Evolutionary conservation across 2,329 filamentous ascomycete genomes (phyloP).

Genomic region (Xylaria sp.): DNA sequence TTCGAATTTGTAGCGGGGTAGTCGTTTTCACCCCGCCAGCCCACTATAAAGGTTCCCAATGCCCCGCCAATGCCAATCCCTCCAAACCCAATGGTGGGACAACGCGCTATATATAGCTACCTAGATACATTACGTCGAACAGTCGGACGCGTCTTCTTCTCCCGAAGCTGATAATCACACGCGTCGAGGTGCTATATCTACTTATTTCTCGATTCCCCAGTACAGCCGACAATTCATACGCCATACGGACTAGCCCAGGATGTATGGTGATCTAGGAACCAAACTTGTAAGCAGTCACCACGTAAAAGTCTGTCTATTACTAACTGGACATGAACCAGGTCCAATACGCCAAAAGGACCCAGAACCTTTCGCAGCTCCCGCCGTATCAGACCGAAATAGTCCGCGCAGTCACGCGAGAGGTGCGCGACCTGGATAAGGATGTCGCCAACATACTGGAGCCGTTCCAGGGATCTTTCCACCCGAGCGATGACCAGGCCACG

Average conservation of each 20-base stretch:
- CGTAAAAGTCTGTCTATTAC: slow-evolving; percentile 2
- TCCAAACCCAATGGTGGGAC: background rate
- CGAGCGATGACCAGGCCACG: slow-evolving; percentile 76
- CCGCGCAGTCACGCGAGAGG: slow-evolving; percentile 84
- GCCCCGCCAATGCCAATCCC: background rate
- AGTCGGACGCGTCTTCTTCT: background rate
- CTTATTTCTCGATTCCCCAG: background rate
- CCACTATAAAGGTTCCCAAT: slow-evolving; percentile 1
- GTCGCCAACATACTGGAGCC: slow-evolving; percentile 77
- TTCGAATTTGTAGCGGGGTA: slow-evolving; percentile 24
- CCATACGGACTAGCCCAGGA: slow-evolving; percentile 39
- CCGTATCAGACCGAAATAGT: slow-evolving; percentile 93
- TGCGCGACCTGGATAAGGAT: slow-evolving; percentile 89
- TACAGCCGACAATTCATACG: slow-evolving; percentile 1
- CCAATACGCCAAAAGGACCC: slow-evolving; percentile 93
- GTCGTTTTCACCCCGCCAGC: slow-evolving; percentile 1
- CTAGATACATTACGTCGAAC: background rate
- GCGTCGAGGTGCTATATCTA: background rate
- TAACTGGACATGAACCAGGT: slow-evolving; percentile 57
- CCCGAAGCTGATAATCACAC: background rate
- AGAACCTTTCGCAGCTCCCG: slow-evolving; percentile 81
- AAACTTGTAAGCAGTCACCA: slow-evolving; percentile 66
- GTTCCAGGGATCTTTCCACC: slow-evolving; percentile 84
- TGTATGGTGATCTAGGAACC: slow-evolving; percentile 88
- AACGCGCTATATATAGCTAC: background rate